Base-by-base conservation (phyloP, 768 basidiomycete genomes). In the Psilocybe azurescens region DNA sequence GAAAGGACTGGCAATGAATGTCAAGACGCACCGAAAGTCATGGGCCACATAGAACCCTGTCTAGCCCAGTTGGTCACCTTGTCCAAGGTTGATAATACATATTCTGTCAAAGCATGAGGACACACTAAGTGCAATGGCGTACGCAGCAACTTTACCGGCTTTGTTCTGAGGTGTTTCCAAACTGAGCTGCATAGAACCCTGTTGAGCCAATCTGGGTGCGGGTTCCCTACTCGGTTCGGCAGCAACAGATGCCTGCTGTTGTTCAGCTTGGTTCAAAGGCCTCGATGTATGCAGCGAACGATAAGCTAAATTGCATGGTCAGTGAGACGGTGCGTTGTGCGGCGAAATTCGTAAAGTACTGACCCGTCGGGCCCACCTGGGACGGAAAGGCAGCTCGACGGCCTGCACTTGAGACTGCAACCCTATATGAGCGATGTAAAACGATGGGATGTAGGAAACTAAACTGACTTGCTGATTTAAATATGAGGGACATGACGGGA, bases 21-120 rank as follows among this genome's bases (percentile, higher is more conserved):
- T n/a, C 4, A 14, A 20, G 30, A 66, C 75, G 54, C 58, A 81
- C 91, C 94, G 75, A 93, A 96, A 53, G 96, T 98, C 96, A 99
- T 98, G 9, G 97, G 97, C 97, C 97, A 99, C 89, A 98, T 97
- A 44, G 95, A 97, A 61, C 97, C 90, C 78, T 99, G 97, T 57
- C 96, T 82, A 8, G 91, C 97, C 97, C 97, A 99, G 75, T 98
- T 99, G 69, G 90, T 90, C 16, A 99, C 83, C 78, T 99, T 99
- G 81, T 99, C 97, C 58, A 97, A 78, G 0, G 95, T 97, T 1
- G 96, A 94, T 53, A 99, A 81, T 1, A 98, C 96, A 83, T 98
- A 99, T 78, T 99, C 97, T 95, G 50, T 46, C 10, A 49, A 38
- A 47, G 28, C 39, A 53, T 49, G 11, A 47, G 6, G 24, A 41